Evolutionary conservation across 106 monocot species (phyloP), one percentile per base, ranked within the genome.

Genomic region (Agapanthus africanus): DNA sequence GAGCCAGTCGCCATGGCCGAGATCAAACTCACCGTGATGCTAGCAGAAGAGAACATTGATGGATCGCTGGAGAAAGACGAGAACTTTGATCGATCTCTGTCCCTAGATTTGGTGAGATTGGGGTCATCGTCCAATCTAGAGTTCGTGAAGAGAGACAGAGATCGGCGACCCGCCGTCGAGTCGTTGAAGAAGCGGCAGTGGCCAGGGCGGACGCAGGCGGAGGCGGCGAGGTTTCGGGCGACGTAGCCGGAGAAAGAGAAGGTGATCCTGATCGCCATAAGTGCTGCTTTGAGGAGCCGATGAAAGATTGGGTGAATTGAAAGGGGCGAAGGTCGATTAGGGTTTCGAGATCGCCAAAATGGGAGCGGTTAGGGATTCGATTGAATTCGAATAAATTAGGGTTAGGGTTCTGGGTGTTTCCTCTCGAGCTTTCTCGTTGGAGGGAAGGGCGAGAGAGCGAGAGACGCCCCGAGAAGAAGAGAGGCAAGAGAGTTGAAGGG

Each of bases 151-250:
- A 80, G 38, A 30, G 77, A 30, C 22, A 64, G 8, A 11, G 26
- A 80, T 36, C 56, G 79, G 65, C 22, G 71, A 65, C n/a, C n/a
- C n/a, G 9, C 39, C 32, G 28, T 51, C 83, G 16, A 70, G 23
- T 38, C 67, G 39, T 39, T 35, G 23, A 64, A 21, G 36, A 64
- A 21, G 6, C 64, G 39, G 80, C 68, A 74, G 72, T 25, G 34
- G 8, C 74, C 39, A 26, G 74, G 77, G 21, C 87, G 87, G 68
- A 71, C 1, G 13, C 71, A 67, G 59, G 75, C 77, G 44, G 86
- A 81, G 36, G 82, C 66, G 68, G 81, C 79, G 61, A 90, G 40
- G 72, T 32, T 80, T 37, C 87, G 89, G 37, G 86, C 85, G 16
- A 86, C 28, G 80, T 84, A 88, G 49, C 80, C 74, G 26, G 56